These are phyloP conservation scores for Bothriochloa decipiens DNA, from an alignment of 176 grass and related monocot genomes.

Conservation along the genomic window DNA sequence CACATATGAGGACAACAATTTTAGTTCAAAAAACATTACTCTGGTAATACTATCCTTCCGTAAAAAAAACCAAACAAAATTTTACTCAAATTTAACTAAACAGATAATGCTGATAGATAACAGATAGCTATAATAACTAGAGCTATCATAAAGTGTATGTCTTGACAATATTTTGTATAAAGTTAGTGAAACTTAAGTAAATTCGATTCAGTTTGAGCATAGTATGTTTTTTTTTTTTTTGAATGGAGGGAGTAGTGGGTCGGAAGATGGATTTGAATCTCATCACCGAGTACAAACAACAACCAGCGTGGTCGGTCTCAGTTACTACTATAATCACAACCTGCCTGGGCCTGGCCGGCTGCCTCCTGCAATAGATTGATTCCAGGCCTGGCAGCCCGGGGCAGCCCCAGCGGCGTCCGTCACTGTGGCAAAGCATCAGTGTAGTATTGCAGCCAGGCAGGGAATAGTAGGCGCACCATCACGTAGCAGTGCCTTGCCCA, in stretches of 20 bases:
- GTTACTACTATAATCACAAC: background rate
- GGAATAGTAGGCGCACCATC: constrained; percentile 40
- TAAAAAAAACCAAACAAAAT: too few relatives aligned
- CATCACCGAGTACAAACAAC: background rate
- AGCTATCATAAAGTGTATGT: too few relatives aligned
- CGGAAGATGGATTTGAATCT: background rate
- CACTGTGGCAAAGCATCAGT: background rate
- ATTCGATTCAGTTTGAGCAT: too few relatives aligned
- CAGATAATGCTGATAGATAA: too few relatives aligned
- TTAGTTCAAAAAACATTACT: background rate
- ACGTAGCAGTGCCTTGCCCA: background rate
- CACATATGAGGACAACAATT: background rate
- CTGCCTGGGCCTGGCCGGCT: too few relatives aligned
- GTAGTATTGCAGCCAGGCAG: background rate
- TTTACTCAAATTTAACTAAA: too few relatives aligned
- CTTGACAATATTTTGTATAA: too few relatives aligned
- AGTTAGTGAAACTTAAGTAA: background rate
- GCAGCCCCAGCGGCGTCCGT: background rate
- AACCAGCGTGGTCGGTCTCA: background rate
- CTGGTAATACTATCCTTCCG: background rate
- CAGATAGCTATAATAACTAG: too few relatives aligned
- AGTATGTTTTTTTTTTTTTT: too few relatives aligned
- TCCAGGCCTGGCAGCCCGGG: background rate
- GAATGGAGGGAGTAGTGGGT: background rate
- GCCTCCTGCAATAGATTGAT: background rate